Evolutionary conservation across 2,329 filamentous ascomycete species (phyloP).

Genomic region (Botrytis fragariae): DNA sequence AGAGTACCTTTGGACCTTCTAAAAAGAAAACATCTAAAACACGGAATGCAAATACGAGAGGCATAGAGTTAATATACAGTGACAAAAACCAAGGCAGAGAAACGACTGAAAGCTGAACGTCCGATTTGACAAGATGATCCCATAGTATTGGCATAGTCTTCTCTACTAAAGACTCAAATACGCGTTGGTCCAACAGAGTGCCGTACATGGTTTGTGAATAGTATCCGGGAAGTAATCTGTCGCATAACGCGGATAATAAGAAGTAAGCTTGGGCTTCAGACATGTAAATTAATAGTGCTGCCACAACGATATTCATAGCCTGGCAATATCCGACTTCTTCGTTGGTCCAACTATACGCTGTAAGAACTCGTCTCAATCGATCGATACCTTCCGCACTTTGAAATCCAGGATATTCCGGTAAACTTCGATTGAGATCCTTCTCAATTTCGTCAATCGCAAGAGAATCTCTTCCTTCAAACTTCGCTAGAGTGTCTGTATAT

Average conservation of each 20-base stretch:
- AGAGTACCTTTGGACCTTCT: conserved; percentile 94
- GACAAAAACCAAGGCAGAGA: conserved; percentile 98
- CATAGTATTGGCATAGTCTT: conserved; percentile 98
- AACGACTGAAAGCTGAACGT: conserved; percentile 95
- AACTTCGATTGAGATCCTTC: conserved; percentile 92
- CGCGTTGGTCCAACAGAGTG: conserved; percentile 91
- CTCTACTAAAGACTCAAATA: conserved; percentile 97
- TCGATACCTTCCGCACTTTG: conserved; percentile 95
- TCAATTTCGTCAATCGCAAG: conserved; percentile 98
- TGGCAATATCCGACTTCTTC: conserved; percentile 96
- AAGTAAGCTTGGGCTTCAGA: conserved; percentile 96
- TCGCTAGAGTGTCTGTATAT: conserved; percentile 79
- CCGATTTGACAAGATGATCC: conserved; percentile 95
- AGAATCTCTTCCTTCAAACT: conserved; percentile 81
- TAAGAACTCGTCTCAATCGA: conserved; percentile 82
- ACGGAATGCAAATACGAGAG: conserved; percentile 92
- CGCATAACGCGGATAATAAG: conserved; percentile 84
- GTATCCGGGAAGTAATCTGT: conserved; percentile 90
- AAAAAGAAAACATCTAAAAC: conserved; percentile 98
- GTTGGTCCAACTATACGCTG: conserved; percentile 97
- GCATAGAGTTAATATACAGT: conserved; percentile 99
- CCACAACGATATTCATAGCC: conserved; percentile 99
- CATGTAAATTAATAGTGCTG: conserved; percentile 97
- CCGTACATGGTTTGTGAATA: conserved; percentile 99
- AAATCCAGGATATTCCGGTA: conserved; percentile 96